These are phyloP conservation scores for Neonectria punicea DNA, from an alignment of 2,329 filamentous ascomycete genomes.

Conservation along the genomic window DNA sequence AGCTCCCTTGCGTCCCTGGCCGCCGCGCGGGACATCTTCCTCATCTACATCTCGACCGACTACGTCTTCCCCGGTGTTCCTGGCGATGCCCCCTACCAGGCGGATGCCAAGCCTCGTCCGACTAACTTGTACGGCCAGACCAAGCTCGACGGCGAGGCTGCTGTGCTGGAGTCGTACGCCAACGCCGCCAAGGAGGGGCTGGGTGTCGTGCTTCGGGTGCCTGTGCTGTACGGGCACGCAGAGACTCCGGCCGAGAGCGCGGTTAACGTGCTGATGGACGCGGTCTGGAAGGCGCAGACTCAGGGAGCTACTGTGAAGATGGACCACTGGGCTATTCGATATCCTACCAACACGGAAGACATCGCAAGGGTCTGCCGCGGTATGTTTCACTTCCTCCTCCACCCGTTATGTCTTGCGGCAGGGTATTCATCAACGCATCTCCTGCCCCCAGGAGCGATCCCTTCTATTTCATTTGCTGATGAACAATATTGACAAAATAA, in stretches of 20 bases:
- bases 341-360: constrained; percentile 90
- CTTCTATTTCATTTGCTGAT: neutral
- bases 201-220: constrained; percentile 80
- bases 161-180: constrained; percentile 71
- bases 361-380: constrained; percentile 80
- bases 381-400: constrained; percentile 49
- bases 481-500: neutral
- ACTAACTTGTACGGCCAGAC: constrained; percentile 80
- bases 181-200: constrained; percentile 60
- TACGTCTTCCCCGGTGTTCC: constrained; percentile 79
- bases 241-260: constrained; percentile 80
- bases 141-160: constrained; percentile 69
- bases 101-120: constrained; percentile 70
- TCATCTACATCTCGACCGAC: constrained; percentile 85
- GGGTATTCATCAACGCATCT: neutral
- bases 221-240: constrained; percentile 84
- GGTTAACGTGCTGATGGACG: constrained; percentile 82
- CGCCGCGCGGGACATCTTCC: constrained; percentile 66
- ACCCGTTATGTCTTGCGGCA: constrained; percentile 22
- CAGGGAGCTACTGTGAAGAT: constrained; percentile 73
- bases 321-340: constrained; percentile 87
- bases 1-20: constrained; percentile 73
- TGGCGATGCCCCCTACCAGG: constrained; percentile 87
- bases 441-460: neutral
- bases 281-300: constrained; percentile 78